Evolutionary conservation across 768 basidiomycete species (phyloP).

Genomic region (Tricholoma bakamatsutake): DNA sequence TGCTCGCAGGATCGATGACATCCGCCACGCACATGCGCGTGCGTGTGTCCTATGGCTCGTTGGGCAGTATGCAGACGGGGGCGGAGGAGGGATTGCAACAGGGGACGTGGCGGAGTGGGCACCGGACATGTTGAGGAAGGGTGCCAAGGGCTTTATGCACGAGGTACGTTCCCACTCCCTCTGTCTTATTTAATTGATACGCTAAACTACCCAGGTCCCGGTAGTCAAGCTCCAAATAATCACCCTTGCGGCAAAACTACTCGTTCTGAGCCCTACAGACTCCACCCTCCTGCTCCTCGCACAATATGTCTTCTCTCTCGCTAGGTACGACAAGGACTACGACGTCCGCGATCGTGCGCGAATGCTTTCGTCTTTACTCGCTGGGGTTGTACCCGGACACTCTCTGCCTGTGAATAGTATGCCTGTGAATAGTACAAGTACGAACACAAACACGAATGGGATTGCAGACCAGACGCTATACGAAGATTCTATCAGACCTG

Average conservation of each 20-base stretch:
- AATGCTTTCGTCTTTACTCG: conserved; percentile 67
- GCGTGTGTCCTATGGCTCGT: conserved; percentile 93
- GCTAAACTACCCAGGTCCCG: conserved; percentile 34
- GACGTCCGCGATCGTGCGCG: conserved; percentile 89
- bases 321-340: conserved; percentile 83
- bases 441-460: background rate
- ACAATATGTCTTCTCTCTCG: conserved; percentile 75
- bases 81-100: conserved; percentile 21
- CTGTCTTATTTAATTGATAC: background rate
- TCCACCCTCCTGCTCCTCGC: conserved; percentile 46
- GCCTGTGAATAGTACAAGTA: conserved; percentile 22
- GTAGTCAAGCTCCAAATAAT: conserved; percentile 79
- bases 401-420: conserved; percentile 25
- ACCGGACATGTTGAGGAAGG: conserved; percentile 83
- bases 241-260: conserved; percentile 81
- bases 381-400: conserved; percentile 35
- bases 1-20: conserved; percentile 71
- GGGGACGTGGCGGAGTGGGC: conserved; percentile 70
- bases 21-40: conserved; percentile 72
- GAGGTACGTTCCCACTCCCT: conserved; percentile 46
- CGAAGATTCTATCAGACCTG: conserved; percentile 29
- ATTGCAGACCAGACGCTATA: conserved; percentile 21
- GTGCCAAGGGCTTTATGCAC: conserved; percentile 61
- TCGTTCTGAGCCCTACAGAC: conserved; percentile 59
- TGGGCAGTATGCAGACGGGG: conserved; percentile 65